Base-by-base conservation (phyloP, 176 grass and related monocot species). In the Oryza officinalis region DNA sequence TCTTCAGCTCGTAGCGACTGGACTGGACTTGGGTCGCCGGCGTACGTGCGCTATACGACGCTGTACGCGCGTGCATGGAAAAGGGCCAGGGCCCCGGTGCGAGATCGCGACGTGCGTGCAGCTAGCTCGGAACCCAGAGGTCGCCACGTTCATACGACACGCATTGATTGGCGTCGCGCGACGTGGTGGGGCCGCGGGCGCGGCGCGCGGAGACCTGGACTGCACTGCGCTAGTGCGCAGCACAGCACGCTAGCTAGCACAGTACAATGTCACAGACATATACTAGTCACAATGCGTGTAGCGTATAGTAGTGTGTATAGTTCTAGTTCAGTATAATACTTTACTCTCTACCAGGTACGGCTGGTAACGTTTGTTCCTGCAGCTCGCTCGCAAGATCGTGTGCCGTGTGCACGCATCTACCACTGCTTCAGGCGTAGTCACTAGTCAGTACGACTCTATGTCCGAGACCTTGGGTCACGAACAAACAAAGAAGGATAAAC, bases 21-120 rank as follows among this genome's bases (percentile, higher is more conserved):
- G 41, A 50, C 41, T 18, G 8, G 49, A 10, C n/a, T 25, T 0
- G n/a, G 57, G 2, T 61, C 57, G 57, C 57, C 2, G 0, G 23
- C 54, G 54, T 49, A 22, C 65, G 85, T 82, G 79, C 49, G 9
- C 72, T 76, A 77, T 57, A 37, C 86, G 79, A 82, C 72, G 86
- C 18, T 30, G 73, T 63, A 35, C 54, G 38, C 47, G 66, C 37
- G 27, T 74, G 71, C 71, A 6, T 30, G 13, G 43, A 74, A 74
- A 11, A 10, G 57, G n/a, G 0, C 57, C 57, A 25, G 57, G 22
- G 8, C 57, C 57, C 57, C 57, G 6, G 13, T 3, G 5, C 13
- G 40, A 49, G 69, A 45, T 30, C 44, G 1, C 37, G 38, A 71
- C 67, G 67, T 27, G 40, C 67, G 3, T 37, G 57, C 57, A 22